Evolutionary conservation across 768 basidiomycete genomes (phyloP).

Genomic region (Podaxis sp.): DNA sequence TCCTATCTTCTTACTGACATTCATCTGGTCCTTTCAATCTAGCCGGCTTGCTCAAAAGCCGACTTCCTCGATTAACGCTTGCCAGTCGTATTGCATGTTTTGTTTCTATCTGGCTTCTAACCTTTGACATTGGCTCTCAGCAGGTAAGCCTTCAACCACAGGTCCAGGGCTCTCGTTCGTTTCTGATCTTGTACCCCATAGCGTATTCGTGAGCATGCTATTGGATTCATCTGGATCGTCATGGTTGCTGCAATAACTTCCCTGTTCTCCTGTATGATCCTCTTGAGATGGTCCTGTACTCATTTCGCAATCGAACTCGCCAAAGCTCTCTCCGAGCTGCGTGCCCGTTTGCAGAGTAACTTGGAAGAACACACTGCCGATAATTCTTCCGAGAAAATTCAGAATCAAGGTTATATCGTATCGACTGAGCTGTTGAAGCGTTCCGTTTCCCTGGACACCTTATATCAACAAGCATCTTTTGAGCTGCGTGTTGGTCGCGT

Average conservation of each 20-base stretch:
- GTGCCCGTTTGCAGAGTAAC: conserved; percentile 29
- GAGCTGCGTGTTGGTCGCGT: conserved; percentile 44
- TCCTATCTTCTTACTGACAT: neutral
- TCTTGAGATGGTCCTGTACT: conserved; percentile 41
- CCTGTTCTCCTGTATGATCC: conserved; percentile 32
- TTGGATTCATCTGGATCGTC: conserved; percentile 40
- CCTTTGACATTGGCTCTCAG: conserved; percentile 29
- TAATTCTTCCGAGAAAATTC: neutral
- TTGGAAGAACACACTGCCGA: conserved; percentile 18
- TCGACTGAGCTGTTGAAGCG: conserved; percentile 26
- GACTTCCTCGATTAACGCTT: conserved; percentile 40
- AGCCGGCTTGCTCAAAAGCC: conserved; percentile 37
- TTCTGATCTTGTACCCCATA: neutral
- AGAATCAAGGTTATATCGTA: conserved; percentile 5
- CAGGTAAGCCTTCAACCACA: conserved; percentile 25
- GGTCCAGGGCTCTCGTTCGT: neutral
- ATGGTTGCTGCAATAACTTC: conserved; percentile 35
- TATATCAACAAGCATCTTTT: conserved; percentile 44
- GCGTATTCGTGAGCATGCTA: conserved; percentile 26
- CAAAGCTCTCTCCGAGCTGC: conserved; percentile 30
- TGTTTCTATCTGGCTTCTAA: conserved; percentile 45
- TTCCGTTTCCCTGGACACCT: conserved; percentile 36
- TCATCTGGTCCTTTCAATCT: neutral
- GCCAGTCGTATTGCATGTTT: conserved; percentile 46
- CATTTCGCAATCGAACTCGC: conserved; percentile 40